A percentile compares a stretch with the other conserved stretches of the same genome.
These are phyloP conservation scores for Verticillium albo-atrum DNA, from an alignment of 2,329 filamentous ascomycete species.

Conservation along the genomic window DNA sequence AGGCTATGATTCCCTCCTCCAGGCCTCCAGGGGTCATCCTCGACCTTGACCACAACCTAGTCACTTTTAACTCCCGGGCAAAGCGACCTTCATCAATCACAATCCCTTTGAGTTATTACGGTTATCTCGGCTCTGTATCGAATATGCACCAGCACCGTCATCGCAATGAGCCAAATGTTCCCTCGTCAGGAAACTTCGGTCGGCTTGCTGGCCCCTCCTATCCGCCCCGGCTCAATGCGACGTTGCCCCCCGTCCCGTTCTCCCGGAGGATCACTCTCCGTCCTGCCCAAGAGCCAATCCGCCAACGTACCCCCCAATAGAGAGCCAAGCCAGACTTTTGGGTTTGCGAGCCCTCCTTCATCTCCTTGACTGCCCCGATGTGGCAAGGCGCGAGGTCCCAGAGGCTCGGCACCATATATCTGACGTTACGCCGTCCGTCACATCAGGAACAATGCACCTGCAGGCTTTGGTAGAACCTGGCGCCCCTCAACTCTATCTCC, in stretches of 20 bases:
- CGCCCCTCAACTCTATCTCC: not conserved
- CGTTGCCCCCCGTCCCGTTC: not conserved
- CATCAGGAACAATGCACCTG: not conserved
- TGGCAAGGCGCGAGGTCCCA: constrained; percentile 2
- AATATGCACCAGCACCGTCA: not conserved
- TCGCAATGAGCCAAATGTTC: not conserved
- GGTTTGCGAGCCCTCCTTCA: not conserved
- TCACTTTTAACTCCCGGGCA: too few relatives aligned
- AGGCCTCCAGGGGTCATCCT: too few relatives aligned
- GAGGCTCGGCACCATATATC: constrained; percentile 8
- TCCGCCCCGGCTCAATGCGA: not conserved
- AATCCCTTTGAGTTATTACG: not conserved
- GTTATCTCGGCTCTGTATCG: not conserved
- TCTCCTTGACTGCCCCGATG: not conserved
- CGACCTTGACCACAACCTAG: too few relatives aligned
- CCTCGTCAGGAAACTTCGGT: not conserved
- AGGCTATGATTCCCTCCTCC: too few relatives aligned
- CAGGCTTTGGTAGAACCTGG: not conserved
- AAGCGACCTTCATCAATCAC: too few relatives aligned
- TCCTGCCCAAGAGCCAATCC: not conserved
- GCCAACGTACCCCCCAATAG: not conserved
- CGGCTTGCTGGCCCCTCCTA: not conserved
- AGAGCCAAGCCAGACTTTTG: not conserved
- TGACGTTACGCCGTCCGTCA: not conserved
- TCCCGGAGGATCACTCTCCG: not conserved